A percentile compares a stretch with the other conserved stretches of the same genome.
Evolutionary conservation across 2,329 filamentous ascomycete genomes (phyloP).

Genomic region (Graphium sp.): DNA sequence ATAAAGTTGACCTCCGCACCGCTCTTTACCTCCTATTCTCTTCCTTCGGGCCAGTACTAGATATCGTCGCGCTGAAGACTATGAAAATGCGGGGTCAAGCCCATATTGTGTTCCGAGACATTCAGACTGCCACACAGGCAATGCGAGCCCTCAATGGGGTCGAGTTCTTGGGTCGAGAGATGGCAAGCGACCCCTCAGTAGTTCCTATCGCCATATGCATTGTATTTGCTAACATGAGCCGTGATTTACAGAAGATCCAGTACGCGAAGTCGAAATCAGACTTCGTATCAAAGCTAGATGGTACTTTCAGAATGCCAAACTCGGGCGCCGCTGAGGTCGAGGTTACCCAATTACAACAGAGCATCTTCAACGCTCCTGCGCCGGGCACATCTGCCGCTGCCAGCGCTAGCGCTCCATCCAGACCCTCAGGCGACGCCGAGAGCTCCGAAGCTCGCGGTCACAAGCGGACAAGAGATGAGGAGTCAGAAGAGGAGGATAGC

Average conservation of each 20-base stretch:
- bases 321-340: conserved; percentile 35
- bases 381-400: conserved; percentile 29
- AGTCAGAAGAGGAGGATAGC: conserved; percentile 52
- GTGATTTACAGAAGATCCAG: conserved; percentile 52
- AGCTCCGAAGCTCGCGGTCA: conserved; percentile 40
- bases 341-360: conserved; percentile 60
- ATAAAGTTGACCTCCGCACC: conserved; percentile 73
- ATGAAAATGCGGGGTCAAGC: conserved; percentile 91
- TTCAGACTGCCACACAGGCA: conserved; percentile 83
- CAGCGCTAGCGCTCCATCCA: conserved; percentile 22
- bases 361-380: conserved; percentile 57
- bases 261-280: conserved; percentile 87
- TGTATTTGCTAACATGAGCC: conserved; percentile 3
- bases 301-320: conserved; percentile 61
- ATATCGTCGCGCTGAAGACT: conserved; percentile 80
- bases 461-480: conserved; percentile 57
- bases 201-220: neutral
- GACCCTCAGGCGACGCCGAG: conserved; percentile 28
- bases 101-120: conserved; percentile 78
- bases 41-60: conserved; percentile 81
- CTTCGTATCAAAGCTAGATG: conserved; percentile 78
- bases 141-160: conserved; percentile 80
- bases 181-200: conserved; percentile 40
- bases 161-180: conserved; percentile 66
- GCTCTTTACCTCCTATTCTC: conserved; percentile 88